Base-by-base conservation (phyloP, 2,329 filamentous ascomycete species). In the Capronia coronata region DNA sequence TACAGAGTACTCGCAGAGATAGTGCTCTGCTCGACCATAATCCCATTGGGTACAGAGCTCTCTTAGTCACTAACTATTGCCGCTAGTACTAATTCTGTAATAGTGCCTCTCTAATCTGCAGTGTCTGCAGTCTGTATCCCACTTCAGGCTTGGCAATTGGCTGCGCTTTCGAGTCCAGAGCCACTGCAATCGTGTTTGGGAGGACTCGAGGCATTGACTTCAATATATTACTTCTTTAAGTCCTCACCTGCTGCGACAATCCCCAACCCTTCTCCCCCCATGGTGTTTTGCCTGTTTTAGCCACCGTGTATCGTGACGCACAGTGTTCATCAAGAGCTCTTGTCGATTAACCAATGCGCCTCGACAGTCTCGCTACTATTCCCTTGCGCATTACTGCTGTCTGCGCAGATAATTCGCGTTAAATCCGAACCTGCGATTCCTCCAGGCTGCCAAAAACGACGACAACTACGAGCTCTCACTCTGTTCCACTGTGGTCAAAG, bases 381-480 rank as follows among this genome's bases (percentile, higher is more conserved):
- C n/a, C n/a, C n/a, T n/a, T 27, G 25, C 25, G 25, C 25, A 27
- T 37, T 19, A 5, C 34, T 37, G 34, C 34, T 8, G 18, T 34
- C 30, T 13, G n/a, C 34, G 34, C 34, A 37, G 49, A 38, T 51
- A 51, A 51, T 14, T 34, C 29, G 11, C 21, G 43, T 51, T 51
- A 51, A 46, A 43, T 51, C 49, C 49, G 49, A 39, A 6, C 22
- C 18, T 23, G 21, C 49, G 27, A 23, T 16, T 47, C 29, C 27
- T 23, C 43, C 19, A 46, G 49, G 49, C 49, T 25, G 19, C 49
- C 16, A 46, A 10, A n/a, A 27, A 41, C 16, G 14, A n/a, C 49
- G 13, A 40, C 44, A 43, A 32, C 29, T 44, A 19, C 40, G 44
- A 37, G n/a, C n/a, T n/a, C n/a, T 34, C 23, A 25, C 42, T 34